Conservation (phyloP, 2,329 filamentous ascomycete species). For the Phyllosticta capitalensis region DNA sequence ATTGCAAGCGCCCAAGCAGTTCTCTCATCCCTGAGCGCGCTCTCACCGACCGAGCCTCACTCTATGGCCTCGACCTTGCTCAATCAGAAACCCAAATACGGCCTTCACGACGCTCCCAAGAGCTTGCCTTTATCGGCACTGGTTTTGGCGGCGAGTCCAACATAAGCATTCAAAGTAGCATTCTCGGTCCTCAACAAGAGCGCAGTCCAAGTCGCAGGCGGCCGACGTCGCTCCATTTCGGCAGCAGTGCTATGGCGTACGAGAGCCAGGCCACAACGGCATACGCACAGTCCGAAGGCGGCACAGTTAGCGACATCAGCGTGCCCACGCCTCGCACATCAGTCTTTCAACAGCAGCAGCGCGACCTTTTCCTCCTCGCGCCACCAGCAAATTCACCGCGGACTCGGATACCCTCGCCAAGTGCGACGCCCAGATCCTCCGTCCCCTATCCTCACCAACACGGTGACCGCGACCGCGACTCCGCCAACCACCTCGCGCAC, state of each 20-base stretch:
- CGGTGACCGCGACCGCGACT: background rate
- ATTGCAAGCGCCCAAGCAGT: constrained; percentile 6
- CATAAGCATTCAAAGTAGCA: background rate
- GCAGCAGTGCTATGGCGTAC: background rate
- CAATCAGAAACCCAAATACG: background rate
- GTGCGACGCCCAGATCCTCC: background rate
- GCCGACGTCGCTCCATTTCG: background rate
- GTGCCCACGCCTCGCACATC: background rate
- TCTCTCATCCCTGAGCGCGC: constrained; percentile 2
- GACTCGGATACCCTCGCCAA: background rate
- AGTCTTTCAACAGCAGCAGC: background rate
- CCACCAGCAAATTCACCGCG: background rate
- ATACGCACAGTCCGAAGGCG: background rate
- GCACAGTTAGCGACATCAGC: constrained; percentile 1
- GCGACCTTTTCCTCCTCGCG: background rate
- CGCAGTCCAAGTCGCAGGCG: constrained; percentile 1
- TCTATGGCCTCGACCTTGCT: constrained; percentile 6
- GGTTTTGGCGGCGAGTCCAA: background rate
- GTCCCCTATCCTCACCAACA: background rate
- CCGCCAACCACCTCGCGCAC: background rate
- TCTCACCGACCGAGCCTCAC: constrained; percentile 2
- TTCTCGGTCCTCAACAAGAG: constrained; percentile 1
- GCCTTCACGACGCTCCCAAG: background rate
- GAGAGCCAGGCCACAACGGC: constrained; percentile 1
- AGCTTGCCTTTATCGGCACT: constrained; percentile 1